Evolutionary conservation across 345 rosid species (phyloP), one percentile per base, ranked within the genome.

Genomic region (Xanthoceras sorbifolium): DNA sequence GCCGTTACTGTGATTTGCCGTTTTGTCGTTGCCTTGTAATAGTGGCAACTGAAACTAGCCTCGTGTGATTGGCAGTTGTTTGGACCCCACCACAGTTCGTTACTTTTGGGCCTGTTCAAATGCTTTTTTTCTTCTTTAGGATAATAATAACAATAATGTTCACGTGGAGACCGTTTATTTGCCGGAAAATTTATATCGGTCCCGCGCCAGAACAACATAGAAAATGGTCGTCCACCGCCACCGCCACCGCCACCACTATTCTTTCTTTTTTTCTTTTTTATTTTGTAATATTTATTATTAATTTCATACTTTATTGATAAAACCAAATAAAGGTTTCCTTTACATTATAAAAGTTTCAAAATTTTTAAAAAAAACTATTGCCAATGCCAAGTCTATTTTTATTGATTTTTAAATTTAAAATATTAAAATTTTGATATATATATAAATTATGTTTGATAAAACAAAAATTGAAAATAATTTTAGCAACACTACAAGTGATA

Each of bases 31-130:
- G 18, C 62, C 63, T 54, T 69, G 75, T 20, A 36, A 32, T 26
- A 22, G 64, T 1, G 32, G 61, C 52, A 46, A 46, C 52, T 14
- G 29, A 50, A 71, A 25, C 66, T 4, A 14, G 17, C 52, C 26
- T 4, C 12, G 11, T 28, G 75, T 52, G 67, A 54, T 26, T 68
- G 76, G 60, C 79, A 46, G 84, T 69, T 74, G 26, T 1, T 44
- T 9, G 71, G 60, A 69, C 8, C 31, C 77, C 77, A 32, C 73
- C 22, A 17, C 0, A 42, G 76, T 74, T 68, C 54, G 73, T 69
- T 74, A 20, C 71, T 62, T 67, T 71, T 48, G 14, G 57, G 8
- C 31, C 54, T 31, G 17, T 10, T 1, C 65, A 44, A 59, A 5
- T 20, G 55, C 32, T 62, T 29, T 46, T 17, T 54, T 23, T 34